Percentiles rank a stretch among this genome's conserved stretches.
phyloP scores from a whole-genome alignment of 202 grass and related monocot genomes.

The Setaria viridis region DNA sequence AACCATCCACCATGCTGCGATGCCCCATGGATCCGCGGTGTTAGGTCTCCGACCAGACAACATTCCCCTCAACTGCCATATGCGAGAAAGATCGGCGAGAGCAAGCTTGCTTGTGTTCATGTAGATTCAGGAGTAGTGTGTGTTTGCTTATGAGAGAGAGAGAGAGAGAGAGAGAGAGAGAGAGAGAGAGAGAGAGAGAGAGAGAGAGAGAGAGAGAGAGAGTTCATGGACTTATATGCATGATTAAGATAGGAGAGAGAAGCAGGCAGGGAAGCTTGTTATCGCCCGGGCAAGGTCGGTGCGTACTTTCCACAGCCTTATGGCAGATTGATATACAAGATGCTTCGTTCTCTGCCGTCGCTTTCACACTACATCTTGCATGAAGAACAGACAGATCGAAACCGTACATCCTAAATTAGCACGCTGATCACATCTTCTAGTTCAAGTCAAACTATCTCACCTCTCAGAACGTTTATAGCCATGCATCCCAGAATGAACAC shows the following conservation, averaged over 20 bases:
- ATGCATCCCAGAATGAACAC: background rate
- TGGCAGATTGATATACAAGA: constrained; percentile 44
- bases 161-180: background rate
- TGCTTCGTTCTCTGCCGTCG: constrained; percentile 56
- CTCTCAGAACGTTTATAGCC: background rate
- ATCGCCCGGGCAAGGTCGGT: constrained; percentile 13
- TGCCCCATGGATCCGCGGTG: constrained; percentile 10
- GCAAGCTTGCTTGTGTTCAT: background rate
- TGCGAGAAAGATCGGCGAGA: background rate
- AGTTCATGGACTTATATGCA: constrained; percentile 31
- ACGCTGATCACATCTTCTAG: background rate
- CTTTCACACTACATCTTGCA: constrained; percentile 50
- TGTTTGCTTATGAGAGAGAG: background rate
- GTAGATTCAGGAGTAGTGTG: background rate
- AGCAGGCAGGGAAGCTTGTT: constrained; percentile 21
- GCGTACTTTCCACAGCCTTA: constrained; percentile 53
- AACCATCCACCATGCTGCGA: constrained; percentile 47
- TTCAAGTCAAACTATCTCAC: constrained; percentile 43
- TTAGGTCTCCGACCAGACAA: constrained; percentile 86
- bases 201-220: background rate
- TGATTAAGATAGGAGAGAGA: constrained; percentile 18
- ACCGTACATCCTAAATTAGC: background rate
- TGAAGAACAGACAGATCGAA: background rate
- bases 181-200: background rate
- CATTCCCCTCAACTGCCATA: constrained; percentile 90